Conservation (phyloP, 2,329 filamentous ascomycete genomes). For the Scleromitrula shiraiana region DNA sequence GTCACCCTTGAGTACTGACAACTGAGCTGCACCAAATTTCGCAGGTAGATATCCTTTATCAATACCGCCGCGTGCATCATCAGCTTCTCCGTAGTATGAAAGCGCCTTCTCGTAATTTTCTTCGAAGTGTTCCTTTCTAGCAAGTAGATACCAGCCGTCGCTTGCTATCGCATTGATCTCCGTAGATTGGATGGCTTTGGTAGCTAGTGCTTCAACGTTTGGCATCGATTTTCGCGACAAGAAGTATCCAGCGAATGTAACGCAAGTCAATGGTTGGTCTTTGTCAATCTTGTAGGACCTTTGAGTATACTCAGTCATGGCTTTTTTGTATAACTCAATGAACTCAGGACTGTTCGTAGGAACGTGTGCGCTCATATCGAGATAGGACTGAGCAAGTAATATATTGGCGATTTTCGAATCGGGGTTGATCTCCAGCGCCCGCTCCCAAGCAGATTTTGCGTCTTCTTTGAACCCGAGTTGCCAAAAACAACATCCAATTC, state of each 20-base stretch:
- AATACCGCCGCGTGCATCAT: slow-evolving; percentile 84
- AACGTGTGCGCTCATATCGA: slow-evolving; percentile 77
- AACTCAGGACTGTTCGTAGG: slow-evolving; percentile 81
- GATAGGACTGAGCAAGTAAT: slow-evolving; percentile 80
- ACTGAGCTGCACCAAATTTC: slow-evolving; percentile 88
- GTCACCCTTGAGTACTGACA: slow-evolving; percentile 77
- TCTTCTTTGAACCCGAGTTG: slow-evolving; percentile 91
- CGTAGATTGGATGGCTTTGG: slow-evolving; percentile 90
- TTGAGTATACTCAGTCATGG: slow-evolving; percentile 90
- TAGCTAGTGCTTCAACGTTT: slow-evolving; percentile 78
- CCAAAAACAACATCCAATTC: slow-evolving; percentile 96
- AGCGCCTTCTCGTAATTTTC: slow-evolving; percentile 67
- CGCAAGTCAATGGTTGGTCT: slow-evolving; percentile 79
- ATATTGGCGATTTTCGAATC: slow-evolving; percentile 87
- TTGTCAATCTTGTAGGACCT: slow-evolving; percentile 92
- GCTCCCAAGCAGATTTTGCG: slow-evolving; percentile 83
- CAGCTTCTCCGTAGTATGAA: slow-evolving; percentile 83
- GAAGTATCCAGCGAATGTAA: slow-evolving; percentile 87
- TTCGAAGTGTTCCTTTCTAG: slow-evolving; percentile 80
- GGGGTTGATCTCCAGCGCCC: slow-evolving; percentile 70
- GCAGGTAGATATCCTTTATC: slow-evolving; percentile 88
- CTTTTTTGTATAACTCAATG: slow-evolving; percentile 76
- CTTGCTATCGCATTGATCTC: slow-evolving; percentile 95
- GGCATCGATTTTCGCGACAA: slow-evolving; percentile 70
- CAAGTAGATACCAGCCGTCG: slow-evolving; percentile 94